Percentiles rank a stretch among this genome's conserved stretches.
These are phyloP conservation scores for Aspergillus sp. DNA, from an alignment of 2,329 filamentous ascomycete species.

Conservation along the genomic window DNA sequence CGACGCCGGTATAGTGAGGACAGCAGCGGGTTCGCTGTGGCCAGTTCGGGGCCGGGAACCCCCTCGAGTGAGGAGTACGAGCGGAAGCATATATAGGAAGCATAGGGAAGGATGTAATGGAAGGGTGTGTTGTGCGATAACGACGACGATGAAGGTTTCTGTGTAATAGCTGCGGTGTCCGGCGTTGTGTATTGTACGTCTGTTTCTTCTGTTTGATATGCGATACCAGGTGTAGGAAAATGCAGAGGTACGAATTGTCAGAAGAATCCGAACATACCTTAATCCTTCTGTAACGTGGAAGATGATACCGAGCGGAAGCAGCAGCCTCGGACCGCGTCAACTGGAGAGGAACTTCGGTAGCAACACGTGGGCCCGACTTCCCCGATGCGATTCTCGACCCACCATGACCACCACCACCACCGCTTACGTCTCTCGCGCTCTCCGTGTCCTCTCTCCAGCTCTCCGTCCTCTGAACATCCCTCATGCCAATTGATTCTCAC, in stretches of 20 bases:
- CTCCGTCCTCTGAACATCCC: background rate
- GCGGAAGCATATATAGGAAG: slow-evolving; percentile 33
- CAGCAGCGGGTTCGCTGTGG: slow-evolving; percentile 39
- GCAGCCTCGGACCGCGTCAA: background rate
- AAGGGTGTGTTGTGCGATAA: background rate
- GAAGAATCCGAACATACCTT: no score
- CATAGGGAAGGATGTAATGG: background rate
- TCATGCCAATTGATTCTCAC: background rate
- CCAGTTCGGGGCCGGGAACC: slow-evolving; percentile 37
- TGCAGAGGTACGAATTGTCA: no score
- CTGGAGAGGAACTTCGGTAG: background rate
- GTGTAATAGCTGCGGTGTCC: slow-evolving; percentile 20
- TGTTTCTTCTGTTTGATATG: background rate
- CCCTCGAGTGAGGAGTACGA: slow-evolving; percentile 32
- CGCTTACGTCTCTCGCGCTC: slow-evolving; percentile 1
- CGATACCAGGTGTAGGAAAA: background rate
- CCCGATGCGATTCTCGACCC: background rate
- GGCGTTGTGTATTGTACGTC: slow-evolving; percentile 13
- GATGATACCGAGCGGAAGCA: background rate
- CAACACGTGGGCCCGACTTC: background rate
- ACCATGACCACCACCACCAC: background rate
- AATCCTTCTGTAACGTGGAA: no score
- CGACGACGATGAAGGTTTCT: slow-evolving; percentile 1
- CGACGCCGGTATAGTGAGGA: slow-evolving; percentile 52
- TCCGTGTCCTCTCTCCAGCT: background rate